phyloP scores from a whole-genome alignment of 2,329 filamentous ascomycete genomes.

The Fusarium avenaceum region DNA sequence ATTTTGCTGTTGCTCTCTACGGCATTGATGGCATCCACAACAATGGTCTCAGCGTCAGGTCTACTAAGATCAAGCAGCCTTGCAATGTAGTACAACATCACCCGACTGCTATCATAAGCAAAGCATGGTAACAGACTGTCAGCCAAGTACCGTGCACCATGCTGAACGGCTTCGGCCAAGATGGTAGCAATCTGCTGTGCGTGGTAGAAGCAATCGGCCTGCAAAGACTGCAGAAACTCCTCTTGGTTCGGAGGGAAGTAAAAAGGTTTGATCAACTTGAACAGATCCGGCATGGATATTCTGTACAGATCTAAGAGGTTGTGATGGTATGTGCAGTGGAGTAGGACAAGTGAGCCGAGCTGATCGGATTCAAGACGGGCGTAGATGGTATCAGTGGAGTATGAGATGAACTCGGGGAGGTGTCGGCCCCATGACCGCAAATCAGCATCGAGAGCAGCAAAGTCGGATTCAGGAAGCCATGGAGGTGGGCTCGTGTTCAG shows the following conservation, averaged over 20 bases:
- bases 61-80: constrained; percentile 56
- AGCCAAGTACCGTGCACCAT: constrained; percentile 58
- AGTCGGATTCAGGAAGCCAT: constrained; percentile 60
- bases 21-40: constrained; percentile 56
- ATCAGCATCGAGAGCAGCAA: constrained; percentile 57
- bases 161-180: constrained; percentile 56
- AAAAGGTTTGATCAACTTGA: constrained; percentile 59
- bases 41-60: constrained; percentile 53
- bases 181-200: constrained; percentile 57
- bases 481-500: constrained; percentile 57
- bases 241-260: constrained; percentile 56
- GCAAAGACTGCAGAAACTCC: constrained; percentile 54
- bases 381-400: constrained; percentile 60
- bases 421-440: constrained; percentile 58
- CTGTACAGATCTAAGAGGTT: constrained; percentile 62
- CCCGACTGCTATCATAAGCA: constrained; percentile 61
- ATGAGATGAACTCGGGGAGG: constrained; percentile 60
- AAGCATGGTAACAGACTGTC: constrained; percentile 62
- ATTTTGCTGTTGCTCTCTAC: constrained; percentile 58
- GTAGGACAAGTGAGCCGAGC: constrained; percentile 59
- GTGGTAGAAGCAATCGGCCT: constrained; percentile 56
- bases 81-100: constrained; percentile 64
- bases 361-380: constrained; percentile 62
- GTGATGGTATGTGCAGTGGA: constrained; percentile 63
- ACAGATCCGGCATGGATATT: constrained; percentile 61